Evolutionary conservation across 768 basidiomycete species (phyloP), one percentile per base, ranked within the genome.

Genomic region (Lepiota venenata): DNA sequence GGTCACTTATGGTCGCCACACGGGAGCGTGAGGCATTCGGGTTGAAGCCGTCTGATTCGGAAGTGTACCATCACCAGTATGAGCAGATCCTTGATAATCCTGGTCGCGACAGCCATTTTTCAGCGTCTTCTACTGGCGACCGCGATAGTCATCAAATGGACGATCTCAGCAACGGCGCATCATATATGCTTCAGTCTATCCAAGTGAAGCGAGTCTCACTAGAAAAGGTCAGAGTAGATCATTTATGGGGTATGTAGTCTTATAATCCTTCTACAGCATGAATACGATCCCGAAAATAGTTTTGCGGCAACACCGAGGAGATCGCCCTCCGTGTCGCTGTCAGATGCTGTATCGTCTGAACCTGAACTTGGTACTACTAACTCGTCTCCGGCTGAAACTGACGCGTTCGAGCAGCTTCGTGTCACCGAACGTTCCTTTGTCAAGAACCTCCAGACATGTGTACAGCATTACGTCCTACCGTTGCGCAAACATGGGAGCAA

Each of bases 381-480:
- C 4, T 25, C 40, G 2, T n/a, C 18, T 16, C 40, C 39, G 41
- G 5, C 9, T 20, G 32, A 20, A 36, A 4, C 39, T 15, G 62
- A 53, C 16, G 60, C 67, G 18, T 66, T 70, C 32, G 63, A 82
- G 68, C 83, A 87, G 57, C 73, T 96, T 39, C 78, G 76, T 58
- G 76, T 82, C 40, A 79, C 87, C 0, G 93, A 97, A 71, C 76
- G 77, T 29, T 61, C 69, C 1, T 91, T 95, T 58, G 81, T 93
- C 52, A 71, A 76, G 18, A 83, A 78, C 7, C 71, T 94, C 15
- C 80, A 80, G 38, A 75, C 75, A 43, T 85, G 91, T 57, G 72
- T 93, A 11, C 71, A 75, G n/a, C 68, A 87, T 5, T 94, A 93
- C 65, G 79, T 93, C 25, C 72, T 82, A 4, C 94, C 93, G 0